Base-by-base conservation (phyloP, 2,329 filamentous ascomycete species). In the Exophiala bonariae region DNA sequence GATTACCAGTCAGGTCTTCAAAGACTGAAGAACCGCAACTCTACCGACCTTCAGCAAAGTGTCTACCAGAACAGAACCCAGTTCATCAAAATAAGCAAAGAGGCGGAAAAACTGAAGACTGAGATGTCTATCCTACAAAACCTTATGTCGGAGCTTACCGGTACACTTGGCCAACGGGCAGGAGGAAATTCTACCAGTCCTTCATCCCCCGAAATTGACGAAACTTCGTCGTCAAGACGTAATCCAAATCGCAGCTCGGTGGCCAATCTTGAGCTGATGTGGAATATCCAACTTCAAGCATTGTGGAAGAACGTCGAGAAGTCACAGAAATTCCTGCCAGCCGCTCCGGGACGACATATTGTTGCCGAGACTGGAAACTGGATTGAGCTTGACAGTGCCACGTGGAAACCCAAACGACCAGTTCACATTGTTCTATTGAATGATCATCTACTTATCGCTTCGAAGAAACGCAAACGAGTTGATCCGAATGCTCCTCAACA, bases 31-130 rank as follows among this genome's bases (percentile, higher is more conserved):
- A 79, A 80, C 56, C 82, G 87, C 46, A 90, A 89, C 7, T 85
- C 86, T 4, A 79, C 83, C 39, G 91, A 97, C 59, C 76, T 99
- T 17, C 92, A 97, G 68, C 89, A 95, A 63, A 97, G 91, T 69
- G 87, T 99, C 41, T 92, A 95, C 69, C 91, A 96, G 67, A 99
- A 99, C 68, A 84, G 93, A 39, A 95, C 89, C 0, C 93, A 97
- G 63, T 99, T 99, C 64, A 97, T 99, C 76, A 95, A 95, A 69
- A 97, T 99, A 68, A 96, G 91, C 66, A 96, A 97, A 70, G 93
- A 99, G 72, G 93, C 95, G 2, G 93, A 99, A 70, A 96, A 96
- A 72, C 81, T 99, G 48, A 97, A 97, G 71, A 82, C 83, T 45
- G 93, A 99, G 67, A 97, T 99, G 93, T 82, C 89, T 42, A 88